Base-by-base conservation (phyloP, 495 filamentous ascomycete species). In the Aspergillus funiculosus region DNA sequence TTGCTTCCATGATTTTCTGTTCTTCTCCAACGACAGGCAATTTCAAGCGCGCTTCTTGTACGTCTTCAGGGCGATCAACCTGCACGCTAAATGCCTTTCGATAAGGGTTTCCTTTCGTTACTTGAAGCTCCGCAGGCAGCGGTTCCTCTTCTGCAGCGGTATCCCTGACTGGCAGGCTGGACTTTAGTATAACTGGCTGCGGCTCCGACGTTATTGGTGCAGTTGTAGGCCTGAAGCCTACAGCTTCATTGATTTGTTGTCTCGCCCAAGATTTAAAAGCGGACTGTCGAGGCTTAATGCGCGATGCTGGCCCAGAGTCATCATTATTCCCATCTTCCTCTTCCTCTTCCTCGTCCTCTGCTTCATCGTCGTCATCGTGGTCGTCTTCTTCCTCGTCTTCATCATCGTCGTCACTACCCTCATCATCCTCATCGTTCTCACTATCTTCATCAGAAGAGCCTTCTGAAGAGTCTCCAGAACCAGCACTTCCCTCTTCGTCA, bases 1-100 rank as follows among this genome's bases (percentile, higher is more conserved):
- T 89, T 3, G 90, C 89, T 70, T 98, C 92, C 92, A 98, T 98
- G 17, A 98, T 94, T 54, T 85, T 89, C 56, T 97, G 92, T 58
- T 98, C 92, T 57, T 97, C 92, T 1, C 86, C 85, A 20, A 95
- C 89, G 4, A 98, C 83, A 0, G 92, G 92, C 22, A 98, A 71
- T 17, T 82, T 77, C n/a, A 89, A 67, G 26, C 92, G 83, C 6
- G 78, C 76, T 26, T 76, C 74, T 58, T 95, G 87, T 11, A 97
- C 86, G 2, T 85, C 82, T 7, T 77, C 65, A 11, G 77, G 61
- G 42, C 94, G 79, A 18, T 81, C 66, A 3, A 98, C 85, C 2
- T 73, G 54, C 17, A 96, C 83, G 53, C 76, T 85, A 58, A 78
- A 92, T 2, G 83, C 82, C 66, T 91, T 89, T 47, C 88, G 76